phyloP scores from a whole-genome alignment of 2,329 filamentous ascomycete species.

The Dryadomyces sulphureus region DNA sequence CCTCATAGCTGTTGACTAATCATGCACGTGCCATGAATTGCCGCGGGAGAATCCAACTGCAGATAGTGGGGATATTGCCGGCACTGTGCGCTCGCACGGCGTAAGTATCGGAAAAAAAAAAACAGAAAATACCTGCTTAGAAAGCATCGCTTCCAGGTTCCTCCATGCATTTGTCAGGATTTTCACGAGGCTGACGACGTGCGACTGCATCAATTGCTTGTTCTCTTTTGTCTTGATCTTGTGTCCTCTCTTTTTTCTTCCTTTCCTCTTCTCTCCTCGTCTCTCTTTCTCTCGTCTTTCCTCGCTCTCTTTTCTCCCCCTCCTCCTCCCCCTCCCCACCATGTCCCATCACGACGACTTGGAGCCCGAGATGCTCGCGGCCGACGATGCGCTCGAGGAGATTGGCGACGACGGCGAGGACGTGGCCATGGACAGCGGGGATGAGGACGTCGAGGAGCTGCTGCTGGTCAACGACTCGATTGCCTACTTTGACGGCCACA shows the following conservation, averaged over 20 bases:
- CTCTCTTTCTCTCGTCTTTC: not conserved
- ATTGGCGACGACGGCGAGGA: slow-evolving; percentile 47
- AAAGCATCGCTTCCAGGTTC: no score
- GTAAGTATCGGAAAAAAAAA: not conserved
- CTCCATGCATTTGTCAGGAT: no score
- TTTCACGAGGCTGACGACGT: not conserved
- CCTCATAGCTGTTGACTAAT: not conserved
- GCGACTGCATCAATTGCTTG: no score
- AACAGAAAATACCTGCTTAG: not conserved
- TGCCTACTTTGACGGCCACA: slow-evolving; percentile 82
- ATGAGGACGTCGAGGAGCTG: slow-evolving; percentile 49
- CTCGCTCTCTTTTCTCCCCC: not conserved
- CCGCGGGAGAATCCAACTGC: no score
- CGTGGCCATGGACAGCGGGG: slow-evolving; percentile 17
- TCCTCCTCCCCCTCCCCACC: not conserved
- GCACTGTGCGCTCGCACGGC: no score
- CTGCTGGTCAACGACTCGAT: slow-evolving; percentile 79
- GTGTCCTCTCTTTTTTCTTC: not conserved
- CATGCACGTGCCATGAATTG: no score
- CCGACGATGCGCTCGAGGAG: slow-evolving; percentile 67
- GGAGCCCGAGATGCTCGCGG: slow-evolving; percentile 58
- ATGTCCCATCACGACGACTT: slow-evolving; percentile 26
- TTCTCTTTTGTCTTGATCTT: no score
- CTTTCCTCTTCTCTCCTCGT: not conserved
- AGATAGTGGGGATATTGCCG: no score